These are phyloP conservation scores for Irpex sp. DNA, from an alignment of 1,284 basidiomycete species.

Conservation along the genomic window DNA sequence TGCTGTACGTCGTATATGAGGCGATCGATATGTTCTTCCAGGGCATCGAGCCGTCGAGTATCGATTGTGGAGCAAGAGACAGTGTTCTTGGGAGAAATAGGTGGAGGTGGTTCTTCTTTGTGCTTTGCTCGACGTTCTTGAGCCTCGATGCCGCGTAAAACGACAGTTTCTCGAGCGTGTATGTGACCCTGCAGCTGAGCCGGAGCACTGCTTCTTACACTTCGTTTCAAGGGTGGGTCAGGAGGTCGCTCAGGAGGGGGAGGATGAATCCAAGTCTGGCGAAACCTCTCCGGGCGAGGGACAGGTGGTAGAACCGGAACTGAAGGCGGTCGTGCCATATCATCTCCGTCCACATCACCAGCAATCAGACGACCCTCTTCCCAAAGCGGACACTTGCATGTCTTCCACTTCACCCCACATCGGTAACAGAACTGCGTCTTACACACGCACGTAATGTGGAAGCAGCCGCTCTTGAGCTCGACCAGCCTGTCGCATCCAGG, in stretches of 20 bases:
- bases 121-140: conserved; percentile 5
- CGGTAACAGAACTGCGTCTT: conserved; percentile 16
- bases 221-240: background rate
- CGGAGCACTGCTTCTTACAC: conserved; percentile 3
- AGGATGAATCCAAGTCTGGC: conserved; percentile 6
- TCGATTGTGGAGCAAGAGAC: background rate
- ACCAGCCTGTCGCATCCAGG: conserved; percentile 14
- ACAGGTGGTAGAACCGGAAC: conserved; percentile 4
- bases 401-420: conserved; percentile 13
- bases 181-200: background rate
- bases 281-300: conserved; percentile 1
- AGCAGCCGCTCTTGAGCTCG: conserved; percentile 13
- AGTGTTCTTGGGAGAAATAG: background rate
- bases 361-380: conserved; percentile 7
- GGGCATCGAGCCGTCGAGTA: background rate
- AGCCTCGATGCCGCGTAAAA: conserved; percentile 1
- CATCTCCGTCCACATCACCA: background rate
- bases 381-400: conserved; percentile 12
- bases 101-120: background rate
- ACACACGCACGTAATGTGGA: conserved; percentile 14
- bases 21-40: conserved; percentile 5
- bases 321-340: background rate
- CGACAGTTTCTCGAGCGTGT: background rate
- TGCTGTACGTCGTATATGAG: conserved; percentile 1
- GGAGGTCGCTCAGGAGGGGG: background rate